Percentiles rank a stretch among this genome's conserved stretches.
These are phyloP conservation scores for Fusarium verticillioides DNA, from an alignment of 2,329 filamentous ascomycete species.

Conservation along the genomic window DNA sequence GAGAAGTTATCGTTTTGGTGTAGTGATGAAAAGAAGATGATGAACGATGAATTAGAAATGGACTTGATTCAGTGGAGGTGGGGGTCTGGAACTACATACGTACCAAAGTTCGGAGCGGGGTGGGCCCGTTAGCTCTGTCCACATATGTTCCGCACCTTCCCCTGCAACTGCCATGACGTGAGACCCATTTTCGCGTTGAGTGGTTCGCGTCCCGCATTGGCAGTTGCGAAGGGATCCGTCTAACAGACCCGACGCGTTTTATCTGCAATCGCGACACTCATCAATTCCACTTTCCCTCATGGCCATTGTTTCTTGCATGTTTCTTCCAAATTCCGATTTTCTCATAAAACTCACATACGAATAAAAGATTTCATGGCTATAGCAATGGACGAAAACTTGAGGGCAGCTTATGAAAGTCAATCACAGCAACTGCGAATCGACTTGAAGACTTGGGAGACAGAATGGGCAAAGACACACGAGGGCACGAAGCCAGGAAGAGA, in stretches of 20 bases:
- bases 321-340: neutral
- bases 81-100: neutral
- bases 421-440: conserved; percentile 70
- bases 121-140: conserved; percentile 17
- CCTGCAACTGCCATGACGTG: conserved; percentile 36
- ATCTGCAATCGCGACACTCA: conserved; percentile 29
- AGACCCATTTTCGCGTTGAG: conserved; percentile 38
- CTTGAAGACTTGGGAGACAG: conserved; percentile 79
- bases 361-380: neutral
- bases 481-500: conserved; percentile 76
- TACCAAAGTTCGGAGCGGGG: neutral
- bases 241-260: conserved; percentile 38
- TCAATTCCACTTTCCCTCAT: conserved; percentile 18
- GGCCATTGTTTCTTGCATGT: neutral
- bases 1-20: neutral
- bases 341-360: neutral
- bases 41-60: conserved; percentile 6
- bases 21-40: neutral
- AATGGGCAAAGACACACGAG: conserved; percentile 70
- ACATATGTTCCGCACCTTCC: neutral
- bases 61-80: neutral
- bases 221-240: neutral
- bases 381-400: conserved; percentile 60
- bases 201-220: conserved; percentile 38
- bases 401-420: conserved; percentile 59